Evolutionary conservation across 345 rosid genomes (phyloP).

Genomic region (Arabis hirsuta): DNA sequence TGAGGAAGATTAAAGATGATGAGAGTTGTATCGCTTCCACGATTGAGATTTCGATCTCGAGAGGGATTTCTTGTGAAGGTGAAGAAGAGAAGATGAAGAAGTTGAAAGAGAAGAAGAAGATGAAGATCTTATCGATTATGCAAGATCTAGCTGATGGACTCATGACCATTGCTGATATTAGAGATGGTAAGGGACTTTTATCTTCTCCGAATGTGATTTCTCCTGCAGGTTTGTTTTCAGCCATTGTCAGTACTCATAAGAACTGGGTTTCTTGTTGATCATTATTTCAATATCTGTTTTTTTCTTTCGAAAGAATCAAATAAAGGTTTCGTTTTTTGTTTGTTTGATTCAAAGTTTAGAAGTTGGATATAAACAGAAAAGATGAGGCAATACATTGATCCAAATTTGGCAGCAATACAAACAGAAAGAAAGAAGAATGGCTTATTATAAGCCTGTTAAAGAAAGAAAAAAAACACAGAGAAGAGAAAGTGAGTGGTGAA

Average conservation of each 20-base stretch:
- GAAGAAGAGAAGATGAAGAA: constrained; percentile 60
- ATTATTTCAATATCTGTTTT: neutral
- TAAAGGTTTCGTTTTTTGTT: constrained; percentile 4
- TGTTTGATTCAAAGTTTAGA: too few relatives aligned
- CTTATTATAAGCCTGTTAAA: constrained; percentile 33
- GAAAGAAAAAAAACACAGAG: neutral
- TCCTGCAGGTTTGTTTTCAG: constrained; percentile 81
- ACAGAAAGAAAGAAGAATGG: constrained; percentile 19
- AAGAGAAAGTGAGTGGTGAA: constrained; percentile 9
- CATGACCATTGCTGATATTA: constrained; percentile 78
- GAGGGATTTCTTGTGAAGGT: constrained; percentile 51
- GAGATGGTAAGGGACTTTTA: constrained; percentile 68
- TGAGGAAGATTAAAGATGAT: constrained; percentile 57
- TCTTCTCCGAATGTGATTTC: constrained; percentile 62
- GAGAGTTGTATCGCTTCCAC: constrained; percentile 58
- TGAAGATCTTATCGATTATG: constrained; percentile 74
- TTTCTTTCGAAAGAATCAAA: neutral
- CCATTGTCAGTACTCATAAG: constrained; percentile 85
- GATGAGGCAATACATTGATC: constrained; percentile 25
- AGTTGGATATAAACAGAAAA: too few relatives aligned
- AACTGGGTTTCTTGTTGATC: constrained; percentile 84
- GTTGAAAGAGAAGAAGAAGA: constrained; percentile 66
- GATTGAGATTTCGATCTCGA: constrained; percentile 55
- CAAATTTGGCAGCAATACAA: constrained; percentile 29
- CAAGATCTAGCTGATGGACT: constrained; percentile 91